Evolutionary conservation across 2,329 filamentous ascomycete genomes (phyloP).

Genomic region (Colletotrichum theobromicola): DNA sequence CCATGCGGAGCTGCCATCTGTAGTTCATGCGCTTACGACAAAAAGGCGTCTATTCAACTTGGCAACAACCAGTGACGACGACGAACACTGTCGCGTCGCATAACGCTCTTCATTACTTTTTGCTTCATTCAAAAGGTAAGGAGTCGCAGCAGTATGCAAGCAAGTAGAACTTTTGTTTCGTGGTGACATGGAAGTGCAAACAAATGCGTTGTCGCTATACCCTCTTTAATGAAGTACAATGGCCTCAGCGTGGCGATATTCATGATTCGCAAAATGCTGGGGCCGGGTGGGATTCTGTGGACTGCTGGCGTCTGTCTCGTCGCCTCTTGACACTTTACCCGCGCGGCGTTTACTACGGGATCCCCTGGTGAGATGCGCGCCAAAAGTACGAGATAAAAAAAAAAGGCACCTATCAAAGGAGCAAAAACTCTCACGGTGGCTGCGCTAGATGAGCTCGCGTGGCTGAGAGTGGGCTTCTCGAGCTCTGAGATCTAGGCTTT

Average conservation of each 20-base stretch:
- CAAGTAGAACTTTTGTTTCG: not conserved
- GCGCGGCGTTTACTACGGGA: not conserved
- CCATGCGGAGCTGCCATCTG: not conserved
- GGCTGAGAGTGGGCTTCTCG: not conserved
- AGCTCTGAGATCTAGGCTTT: not conserved
- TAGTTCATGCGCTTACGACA: not conserved
- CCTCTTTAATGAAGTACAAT: not conserved
- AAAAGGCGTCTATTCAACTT: not conserved
- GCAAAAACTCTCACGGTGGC: not conserved
- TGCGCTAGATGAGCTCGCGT: not conserved
- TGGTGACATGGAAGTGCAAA: not conserved
- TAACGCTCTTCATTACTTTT: not conserved
- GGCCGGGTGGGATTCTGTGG: not conserved
- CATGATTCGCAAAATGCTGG: not conserved
- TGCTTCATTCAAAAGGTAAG: not conserved
- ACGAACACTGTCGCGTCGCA: not conserved
- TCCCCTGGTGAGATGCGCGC: not conserved
- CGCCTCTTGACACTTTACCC: not conserved
- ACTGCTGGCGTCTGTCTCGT: not conserved
- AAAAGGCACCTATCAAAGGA: not conserved
- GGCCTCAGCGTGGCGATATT: not conserved
- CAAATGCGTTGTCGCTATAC: not conserved
- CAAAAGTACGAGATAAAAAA: not conserved
- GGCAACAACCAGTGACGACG: not conserved
- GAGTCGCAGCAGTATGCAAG: not conserved